These are phyloP conservation scores for Paramyrothecium roridum DNA, from an alignment of 2,329 filamentous ascomycete species.

Conservation along the genomic window DNA sequence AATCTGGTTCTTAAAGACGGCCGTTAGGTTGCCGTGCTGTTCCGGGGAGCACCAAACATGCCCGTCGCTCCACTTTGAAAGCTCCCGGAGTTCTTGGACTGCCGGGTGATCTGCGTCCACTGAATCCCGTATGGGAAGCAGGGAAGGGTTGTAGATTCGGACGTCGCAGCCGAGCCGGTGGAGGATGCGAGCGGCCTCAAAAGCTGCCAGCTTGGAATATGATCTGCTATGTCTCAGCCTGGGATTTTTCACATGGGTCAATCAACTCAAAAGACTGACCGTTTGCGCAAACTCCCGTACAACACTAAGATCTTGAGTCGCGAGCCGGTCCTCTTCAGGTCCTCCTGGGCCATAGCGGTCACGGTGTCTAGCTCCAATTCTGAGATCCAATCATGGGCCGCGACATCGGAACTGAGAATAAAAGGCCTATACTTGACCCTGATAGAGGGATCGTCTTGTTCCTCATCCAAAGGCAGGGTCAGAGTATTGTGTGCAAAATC, in stretches of 20 bases:
- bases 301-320: slow-evolving; percentile 53
- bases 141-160: slow-evolving; percentile 54
- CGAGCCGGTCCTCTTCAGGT: slow-evolving; percentile 32
- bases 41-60: slow-evolving; percentile 63
- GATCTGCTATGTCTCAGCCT: slow-evolving; percentile 30
- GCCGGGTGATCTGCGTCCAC: slow-evolving; percentile 50
- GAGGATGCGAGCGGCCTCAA: slow-evolving; percentile 56
- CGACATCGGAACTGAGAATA: slow-evolving; percentile 34
- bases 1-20: slow-evolving; percentile 65
- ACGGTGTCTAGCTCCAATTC: slow-evolving; percentile 50
- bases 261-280: slow-evolving; percentile 12
- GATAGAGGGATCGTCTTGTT: slow-evolving; percentile 40
- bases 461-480: background rate
- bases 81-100: slow-evolving; percentile 56
- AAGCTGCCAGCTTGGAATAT: slow-evolving; percentile 56
- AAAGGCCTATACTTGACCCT: slow-evolving; percentile 54
- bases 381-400: slow-evolving; percentile 49
- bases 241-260: background rate
- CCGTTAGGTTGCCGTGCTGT: slow-evolving; percentile 62
- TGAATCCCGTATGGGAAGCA: slow-evolving; percentile 59
- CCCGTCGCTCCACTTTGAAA: slow-evolving; percentile 61
- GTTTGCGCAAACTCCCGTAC: slow-evolving; percentile 52
- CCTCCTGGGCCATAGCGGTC: slow-evolving; percentile 41
- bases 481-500: background rate
- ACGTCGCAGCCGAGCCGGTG: slow-evolving; percentile 63